Conservation (phyloP, 2,329 filamentous ascomycete genomes). For the Paecilomyces dactylethromorphus region DNA sequence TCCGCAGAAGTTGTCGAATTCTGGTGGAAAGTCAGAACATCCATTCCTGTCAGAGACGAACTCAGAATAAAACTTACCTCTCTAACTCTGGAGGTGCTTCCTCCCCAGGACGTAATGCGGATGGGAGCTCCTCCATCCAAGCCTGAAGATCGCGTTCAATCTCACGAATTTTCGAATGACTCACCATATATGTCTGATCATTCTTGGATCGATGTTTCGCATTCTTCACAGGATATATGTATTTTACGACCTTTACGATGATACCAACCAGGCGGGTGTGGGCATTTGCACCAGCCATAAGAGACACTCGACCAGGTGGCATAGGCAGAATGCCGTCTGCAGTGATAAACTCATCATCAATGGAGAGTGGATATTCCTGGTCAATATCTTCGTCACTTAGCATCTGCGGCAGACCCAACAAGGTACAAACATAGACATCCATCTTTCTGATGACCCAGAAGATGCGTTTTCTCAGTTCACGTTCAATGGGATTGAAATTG, state of each 20-base stretch:
- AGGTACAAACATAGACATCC: conserved; percentile 45
- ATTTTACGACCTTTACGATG: conserved; percentile 55
- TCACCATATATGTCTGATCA: conserved; percentile 54
- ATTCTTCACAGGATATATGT: conserved; percentile 58
- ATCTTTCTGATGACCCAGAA: conserved; percentile 47
- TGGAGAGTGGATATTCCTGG: conserved; percentile 39
- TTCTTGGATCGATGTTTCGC: conserved; percentile 35
- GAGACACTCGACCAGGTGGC: conserved; percentile 48
- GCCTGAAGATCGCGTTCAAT: conserved; percentile 57
- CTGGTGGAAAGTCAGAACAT: conserved; percentile 31
- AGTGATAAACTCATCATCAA: conserved; percentile 44
- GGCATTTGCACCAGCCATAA: conserved; percentile 56
- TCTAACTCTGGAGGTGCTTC: conserved; percentile 69
- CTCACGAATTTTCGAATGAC: conserved; percentile 58
- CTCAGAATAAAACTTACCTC: conserved; percentile 52
- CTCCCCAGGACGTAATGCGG: conserved; percentile 69
- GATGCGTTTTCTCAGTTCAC: conserved; percentile 65
- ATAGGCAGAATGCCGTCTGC: conserved; percentile 44
- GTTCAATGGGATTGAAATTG: conserved; percentile 63
- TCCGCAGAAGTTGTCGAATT: conserved; percentile 54
- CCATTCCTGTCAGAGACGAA: conserved; percentile 29
- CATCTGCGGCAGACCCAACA: conserved; percentile 44
- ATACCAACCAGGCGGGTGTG: conserved; percentile 53
- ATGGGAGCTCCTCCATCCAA: conserved; percentile 63
- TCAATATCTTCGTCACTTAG: conserved; percentile 46